Base-by-base conservation (phyloP, 192 early-diverging fungal genomes). In the Phlyctochytrium arcticum region DNA sequence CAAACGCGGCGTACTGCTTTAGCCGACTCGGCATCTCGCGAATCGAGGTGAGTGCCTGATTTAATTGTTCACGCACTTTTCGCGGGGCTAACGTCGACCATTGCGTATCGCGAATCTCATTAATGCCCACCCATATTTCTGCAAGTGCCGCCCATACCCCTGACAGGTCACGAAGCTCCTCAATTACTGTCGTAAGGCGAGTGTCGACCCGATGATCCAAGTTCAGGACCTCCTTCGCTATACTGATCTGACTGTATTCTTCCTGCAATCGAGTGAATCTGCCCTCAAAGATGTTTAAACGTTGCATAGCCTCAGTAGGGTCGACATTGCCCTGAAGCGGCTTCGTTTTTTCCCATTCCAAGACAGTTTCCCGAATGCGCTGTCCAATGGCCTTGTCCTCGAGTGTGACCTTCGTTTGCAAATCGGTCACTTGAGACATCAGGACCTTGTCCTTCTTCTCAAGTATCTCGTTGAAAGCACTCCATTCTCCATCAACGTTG, bases 401-500 rank as follows among this genome's bases (percentile, higher is more conserved):
- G 0, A 88, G 81, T n/a, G 91, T 81, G 61, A 98, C 95, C 82
- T 98, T 97, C 73, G 84, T 79, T 80, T 98, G 93, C 54, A 99
- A 75, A 31, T 85, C 91, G 44, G 90, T 91, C 83, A 95, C 87
- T 70, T 98, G 98, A 55, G 97, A 91, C 62, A 95, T 90, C 63
- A 99, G 96, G 37, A 87, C 82, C 53, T 87, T 87, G 68, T 90
- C 89, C 85, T 98, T 97, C 70, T 89, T 83, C 50, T 77, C 79
- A 34, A 98, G 69, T 57, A 99, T 96, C 77, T 97, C 91, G 69
- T 90, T 93, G 57, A 98, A 95, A 3, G 95, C 90, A 68, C 89
- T 90, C 93, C 95, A 98, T 74, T 98, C 98, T 67, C 95, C 94
- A 39, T 94, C 94, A 15, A 98, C 81, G 63, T 97, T 92, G 54